These are phyloP conservation scores for Crepidotus variabilis DNA, from an alignment of 768 basidiomycete genomes.

Conservation along the genomic window DNA sequence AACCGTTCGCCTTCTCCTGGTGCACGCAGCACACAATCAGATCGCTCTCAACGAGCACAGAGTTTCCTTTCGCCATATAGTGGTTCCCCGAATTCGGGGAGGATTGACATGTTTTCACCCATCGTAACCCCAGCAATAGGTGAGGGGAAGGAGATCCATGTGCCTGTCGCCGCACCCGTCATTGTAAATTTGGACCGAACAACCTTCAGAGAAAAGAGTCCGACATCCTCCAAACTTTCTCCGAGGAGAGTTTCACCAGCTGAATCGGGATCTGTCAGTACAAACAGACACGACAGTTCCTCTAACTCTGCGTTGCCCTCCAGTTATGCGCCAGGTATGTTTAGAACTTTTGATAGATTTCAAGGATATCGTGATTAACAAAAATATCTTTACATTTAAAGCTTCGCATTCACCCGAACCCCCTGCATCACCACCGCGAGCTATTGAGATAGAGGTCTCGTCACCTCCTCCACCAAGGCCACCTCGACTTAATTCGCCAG, in stretches of 20 bases:
- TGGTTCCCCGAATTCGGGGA: background rate
- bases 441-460: slow-evolving; percentile 42
- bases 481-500: slow-evolving; percentile 58
- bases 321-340: no score
- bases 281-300: no score
- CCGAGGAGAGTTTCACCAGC: background rate
- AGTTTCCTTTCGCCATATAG: slow-evolving; percentile 16
- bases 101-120: slow-evolving; percentile 19
- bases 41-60: slow-evolving; percentile 9
- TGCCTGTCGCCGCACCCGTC: slow-evolving; percentile 61
- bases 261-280: background rate
- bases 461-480: slow-evolving; percentile 57
- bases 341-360: no score
- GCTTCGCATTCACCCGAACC: slow-evolving; percentile 41
- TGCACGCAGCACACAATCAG: no score
- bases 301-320: no score
- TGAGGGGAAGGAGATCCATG: slow-evolving; percentile 52
- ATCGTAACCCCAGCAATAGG: slow-evolving; percentile 62
- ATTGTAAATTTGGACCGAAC: slow-evolving; percentile 40
- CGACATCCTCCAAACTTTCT: background rate
- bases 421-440: slow-evolving; percentile 65
- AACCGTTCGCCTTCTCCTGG: no score
- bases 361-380: no score
- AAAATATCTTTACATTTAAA: no score
- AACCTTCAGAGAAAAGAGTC: background rate